Percentiles rank a stretch among this genome's conserved stretches.
Evolutionary conservation across 768 basidiomycete genomes (phyloP).

Genomic region (Candolleomyces aberdarensis): DNA sequence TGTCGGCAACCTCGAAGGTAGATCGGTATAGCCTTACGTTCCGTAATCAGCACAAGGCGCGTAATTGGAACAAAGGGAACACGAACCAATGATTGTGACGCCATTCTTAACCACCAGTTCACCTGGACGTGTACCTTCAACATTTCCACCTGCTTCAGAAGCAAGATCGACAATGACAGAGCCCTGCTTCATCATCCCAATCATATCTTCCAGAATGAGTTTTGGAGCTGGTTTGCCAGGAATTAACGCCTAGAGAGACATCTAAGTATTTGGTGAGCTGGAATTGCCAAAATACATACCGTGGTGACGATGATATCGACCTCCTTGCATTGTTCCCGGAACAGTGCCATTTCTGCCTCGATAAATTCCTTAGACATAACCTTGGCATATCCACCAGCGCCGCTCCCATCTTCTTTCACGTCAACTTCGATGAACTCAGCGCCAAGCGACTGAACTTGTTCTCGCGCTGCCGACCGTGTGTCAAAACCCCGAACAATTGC

Average conservation of each 20-base stretch:
- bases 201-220: constrained; percentile 81
- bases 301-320: constrained; percentile 90
- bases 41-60: constrained; percentile 1
- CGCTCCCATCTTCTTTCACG: constrained; percentile 79
- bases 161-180: constrained; percentile 87
- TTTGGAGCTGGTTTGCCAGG: constrained; percentile 87
- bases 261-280: not conserved
- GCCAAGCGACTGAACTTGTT: constrained; percentile 87
- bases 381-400: constrained; percentile 84
- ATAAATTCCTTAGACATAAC: constrained; percentile 90
- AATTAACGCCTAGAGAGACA: constrained; percentile 59
- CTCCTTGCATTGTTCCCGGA: constrained; percentile 84
- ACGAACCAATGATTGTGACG: constrained; percentile 76
- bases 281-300: constrained; percentile 31
- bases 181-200: constrained; percentile 89
- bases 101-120: constrained; percentile 66
- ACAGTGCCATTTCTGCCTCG: constrained; percentile 84
- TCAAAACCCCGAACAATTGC: constrained; percentile 90
- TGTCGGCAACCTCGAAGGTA: constrained; percentile 85
- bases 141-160: constrained; percentile 89
- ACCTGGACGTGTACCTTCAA: constrained; percentile 78
- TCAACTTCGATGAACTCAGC: constrained; percentile 87
- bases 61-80: constrained; percentile 1
- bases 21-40: constrained; percentile 69
- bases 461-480: constrained; percentile 78